A percentile compares a stretch with the other conserved stretches of the same genome.
Conservation (phyloP, 441 rosid genomes). For the Kokia cookei region DNA sequence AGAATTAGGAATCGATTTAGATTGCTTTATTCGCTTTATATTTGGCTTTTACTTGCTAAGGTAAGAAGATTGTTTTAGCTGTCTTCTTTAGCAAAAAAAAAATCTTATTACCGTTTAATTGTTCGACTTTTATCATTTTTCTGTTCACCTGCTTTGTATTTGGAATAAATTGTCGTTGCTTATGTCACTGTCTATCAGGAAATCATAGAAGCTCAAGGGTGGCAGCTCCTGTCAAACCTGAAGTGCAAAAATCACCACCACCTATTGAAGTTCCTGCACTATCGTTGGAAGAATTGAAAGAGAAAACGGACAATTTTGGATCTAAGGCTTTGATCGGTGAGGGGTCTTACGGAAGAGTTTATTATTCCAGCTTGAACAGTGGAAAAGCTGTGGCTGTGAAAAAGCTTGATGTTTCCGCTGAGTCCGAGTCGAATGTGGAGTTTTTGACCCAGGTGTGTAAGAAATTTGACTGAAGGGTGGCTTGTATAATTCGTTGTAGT, state of each 20-base stretch:
- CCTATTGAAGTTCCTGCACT: constrained; percentile 75
- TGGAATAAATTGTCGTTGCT: background rate
- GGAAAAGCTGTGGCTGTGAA: constrained; percentile 78
- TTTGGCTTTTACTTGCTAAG: background rate
- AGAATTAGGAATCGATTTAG: background rate
- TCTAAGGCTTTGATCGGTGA: constrained; percentile 97
- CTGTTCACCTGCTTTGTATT: background rate
- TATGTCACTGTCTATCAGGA: constrained; percentile 31
- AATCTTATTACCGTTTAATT: background rate
- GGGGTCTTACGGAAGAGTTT: constrained; percentile 97
- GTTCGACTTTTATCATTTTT: background rate
- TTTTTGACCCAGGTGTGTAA: constrained; percentile 74
- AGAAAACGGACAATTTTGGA: constrained; percentile 85
- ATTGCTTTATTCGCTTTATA: background rate
- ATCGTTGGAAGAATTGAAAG: constrained; percentile 74
- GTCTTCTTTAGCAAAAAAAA: background rate
- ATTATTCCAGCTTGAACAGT: constrained; percentile 59
- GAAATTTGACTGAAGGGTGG: background rate
- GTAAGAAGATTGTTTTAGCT: background rate
- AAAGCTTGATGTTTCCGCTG: constrained; percentile 83
- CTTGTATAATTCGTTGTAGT: constrained; percentile 11
- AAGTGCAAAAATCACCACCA: constrained; percentile 64
- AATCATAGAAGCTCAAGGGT: constrained; percentile 46
- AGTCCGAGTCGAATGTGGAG: constrained; percentile 73
- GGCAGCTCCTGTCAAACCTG: constrained; percentile 51